Evolutionary conservation across 1,284 basidiomycete genomes (phyloP), one percentile per base, ranked within the genome.

Genomic region (Neotropicomus parvogracilis): DNA sequence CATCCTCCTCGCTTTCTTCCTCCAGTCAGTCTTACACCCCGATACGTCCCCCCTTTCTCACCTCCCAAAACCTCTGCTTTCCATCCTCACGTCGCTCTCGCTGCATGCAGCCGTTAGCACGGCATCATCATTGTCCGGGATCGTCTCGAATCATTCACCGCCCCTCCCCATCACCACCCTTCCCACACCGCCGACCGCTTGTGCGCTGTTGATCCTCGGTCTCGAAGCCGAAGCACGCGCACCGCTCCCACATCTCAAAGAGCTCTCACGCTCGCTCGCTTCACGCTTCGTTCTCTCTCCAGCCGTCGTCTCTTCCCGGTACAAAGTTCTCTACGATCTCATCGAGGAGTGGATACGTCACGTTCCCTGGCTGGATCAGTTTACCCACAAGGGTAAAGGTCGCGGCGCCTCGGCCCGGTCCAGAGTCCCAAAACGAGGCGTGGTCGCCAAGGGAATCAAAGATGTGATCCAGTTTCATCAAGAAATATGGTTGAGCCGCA

Each of bases 381-480:
- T 77, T 49, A 63, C 46, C 5, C 58, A 64, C 45, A 66, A 75
- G 40, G 63, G 65, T 38, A 66, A 69, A 45, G 62, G 63, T 47
- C 68, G 62, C 26, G 70, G 59, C 26, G 41, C 71, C 48, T 66
- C 64, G 29, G 75, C 76, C 5, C 72, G 78, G 4, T 74, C 80
- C 16, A 84, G 80, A 59, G 68, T 78, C 27, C 69, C 80, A 16
- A 83, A 80, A 60, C 75, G 85, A 20, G 63, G 70, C 28, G 66
- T 83, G 24, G 79, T 85, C 47, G 83, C 84, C 27, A 75, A 77
- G 32, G 81, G 80, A 6, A 67, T 86, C 46, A 78, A 79, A 53
- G 85, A 88, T 55, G 78, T 81, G 21, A 65, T 88, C n/a, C 75
- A 77, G 51, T 85, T 83, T 54, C 79, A 81, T 51, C 75, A 83